Base-by-base conservation (phyloP, 164 flowering plant genomes). In the Vitis labrusca region DNA sequence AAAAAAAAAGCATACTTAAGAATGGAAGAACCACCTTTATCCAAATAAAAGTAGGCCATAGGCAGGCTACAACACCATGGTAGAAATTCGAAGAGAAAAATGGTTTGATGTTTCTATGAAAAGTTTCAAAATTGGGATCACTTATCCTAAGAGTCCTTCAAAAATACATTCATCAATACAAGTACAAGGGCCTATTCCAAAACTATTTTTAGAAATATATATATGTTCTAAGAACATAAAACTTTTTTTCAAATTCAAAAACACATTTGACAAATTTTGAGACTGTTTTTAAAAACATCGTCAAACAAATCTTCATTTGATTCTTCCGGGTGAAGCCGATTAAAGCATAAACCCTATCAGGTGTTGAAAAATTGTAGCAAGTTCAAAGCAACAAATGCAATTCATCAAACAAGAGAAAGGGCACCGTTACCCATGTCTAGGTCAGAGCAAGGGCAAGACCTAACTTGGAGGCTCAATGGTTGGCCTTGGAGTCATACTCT, bases 361-460 rank as follows among this genome's bases (percentile, higher is more conserved):
- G 50, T 73, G 11, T 15, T 51, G 29, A 78, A 63, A 62, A 75
- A 72, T 59, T 72, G 27, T 68, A 19, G 57, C 13, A 10, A 13
- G 32, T 58, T 4, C 16, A 48, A 71, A 50, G 15, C 27, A 61
- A 14, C 17, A 2, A 64, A 58, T 16, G 49, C 6, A 37, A 32
- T 50, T 49, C 27, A 32, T 12, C 1, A 37, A 37, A 8, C 19
- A 52, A 16, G 10, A 56, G 10, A n/a, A 63, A 15, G 9, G 6
- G 1, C 23, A 19, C 19, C 13, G 16, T 17, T 61, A 56, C 64
- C 30, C 23, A 11, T 56, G 32, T 89, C 81, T 88, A n/a, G 93
- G 91, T 79, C 59, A 88, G 84, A 73, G 93, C 86, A 58, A 91
- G 67, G 44, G 91, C 82, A 69, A 91, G 87, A 30, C 97, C 97